Evolutionary conservation across 2,329 filamentous ascomycete species (phyloP), one percentile per base, ranked within the genome.

Genomic region (Piedraia hortae): DNA sequence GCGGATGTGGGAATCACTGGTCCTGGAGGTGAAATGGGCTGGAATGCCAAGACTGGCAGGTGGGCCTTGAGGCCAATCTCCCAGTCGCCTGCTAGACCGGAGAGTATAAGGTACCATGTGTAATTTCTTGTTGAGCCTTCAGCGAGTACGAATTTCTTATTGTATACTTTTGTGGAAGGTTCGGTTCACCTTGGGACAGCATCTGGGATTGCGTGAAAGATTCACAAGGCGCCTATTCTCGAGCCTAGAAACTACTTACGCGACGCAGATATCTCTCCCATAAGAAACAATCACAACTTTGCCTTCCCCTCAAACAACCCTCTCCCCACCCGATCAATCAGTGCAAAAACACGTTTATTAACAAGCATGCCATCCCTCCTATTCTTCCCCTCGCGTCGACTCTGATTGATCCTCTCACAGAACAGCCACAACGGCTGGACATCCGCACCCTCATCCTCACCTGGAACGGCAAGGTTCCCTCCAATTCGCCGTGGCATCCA

Each of bases 391-490:
- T 93, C 85, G 19, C 82, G 58, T 14, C 85, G 56, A 19, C 65
- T 73, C 21, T 63, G 58, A 5, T 77, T 75, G 30, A 97, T 90
- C 39, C 68, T 61, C 43, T 90, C 78, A 4, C 72, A 82, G 37
- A 93, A 89, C 25, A 77, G 64, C 85, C 85, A 97, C 4, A 97
- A 50, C n/a, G n/a, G n/a, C n/a, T n/a, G n/a, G n/a, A n/a, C n/a
- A n/a, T n/a, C n/a, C n/a, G n/a, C n/a, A n/a, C n/a, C n/a, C n/a
- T n/a, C n/a, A n/a, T n/a, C n/a, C 28, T 64, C 63, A 0, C 82
- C 85, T 9, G 68, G 54, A 0, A 74, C 59, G 3, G 64, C 38
- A 1, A 91, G 54, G 8, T 62, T 66, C 0, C 59, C 71, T 0
- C 48, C 43, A 35, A 80, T 64, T 13, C 80, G 59, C 5, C 54